These are phyloP conservation scores for Russula foetens DNA, from an alignment of 768 basidiomycete species.

Conservation along the genomic window DNA sequence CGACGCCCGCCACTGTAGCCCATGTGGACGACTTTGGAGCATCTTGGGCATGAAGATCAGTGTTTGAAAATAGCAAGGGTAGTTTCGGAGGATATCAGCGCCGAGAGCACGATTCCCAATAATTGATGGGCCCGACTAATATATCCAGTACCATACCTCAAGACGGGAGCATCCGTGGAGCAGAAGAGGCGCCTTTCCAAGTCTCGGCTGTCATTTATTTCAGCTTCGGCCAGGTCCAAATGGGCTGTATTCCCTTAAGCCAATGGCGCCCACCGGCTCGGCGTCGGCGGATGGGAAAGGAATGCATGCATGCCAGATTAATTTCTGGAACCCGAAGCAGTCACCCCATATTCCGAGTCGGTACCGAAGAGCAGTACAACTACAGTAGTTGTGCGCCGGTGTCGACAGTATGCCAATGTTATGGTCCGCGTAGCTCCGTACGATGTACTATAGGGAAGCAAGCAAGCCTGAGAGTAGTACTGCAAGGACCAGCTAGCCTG, in stretches of 20 bases:
- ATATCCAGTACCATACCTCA: background rate
- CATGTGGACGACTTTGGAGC: conserved; percentile 27
- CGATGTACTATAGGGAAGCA: too few relatives aligned
- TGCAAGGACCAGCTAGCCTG: too few relatives aligned
- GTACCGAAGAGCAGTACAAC: background rate
- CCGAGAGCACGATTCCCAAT: background rate
- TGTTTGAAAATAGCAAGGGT: background rate
- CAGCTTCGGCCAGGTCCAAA: background rate
- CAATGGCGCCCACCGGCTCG: too few relatives aligned
- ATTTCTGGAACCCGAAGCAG: too few relatives aligned
- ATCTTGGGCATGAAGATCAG: background rate
- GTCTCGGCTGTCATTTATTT: background rate
- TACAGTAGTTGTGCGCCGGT: too few relatives aligned
- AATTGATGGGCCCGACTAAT: background rate
- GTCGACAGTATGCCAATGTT: too few relatives aligned
- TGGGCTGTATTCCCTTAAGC: too few relatives aligned
- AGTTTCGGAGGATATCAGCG: background rate
- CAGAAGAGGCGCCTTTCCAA: background rate
- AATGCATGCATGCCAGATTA: too few relatives aligned
- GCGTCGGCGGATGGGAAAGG: too few relatives aligned
- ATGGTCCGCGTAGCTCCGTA: too few relatives aligned
- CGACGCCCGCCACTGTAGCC: conserved; percentile 50
- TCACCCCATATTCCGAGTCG: background rate
- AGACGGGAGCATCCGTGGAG: background rate
- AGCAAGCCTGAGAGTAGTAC: too few relatives aligned